Evolutionary conservation across 805 yeast species (phyloP).

Genomic region (Candida krabiensis): DNA sequence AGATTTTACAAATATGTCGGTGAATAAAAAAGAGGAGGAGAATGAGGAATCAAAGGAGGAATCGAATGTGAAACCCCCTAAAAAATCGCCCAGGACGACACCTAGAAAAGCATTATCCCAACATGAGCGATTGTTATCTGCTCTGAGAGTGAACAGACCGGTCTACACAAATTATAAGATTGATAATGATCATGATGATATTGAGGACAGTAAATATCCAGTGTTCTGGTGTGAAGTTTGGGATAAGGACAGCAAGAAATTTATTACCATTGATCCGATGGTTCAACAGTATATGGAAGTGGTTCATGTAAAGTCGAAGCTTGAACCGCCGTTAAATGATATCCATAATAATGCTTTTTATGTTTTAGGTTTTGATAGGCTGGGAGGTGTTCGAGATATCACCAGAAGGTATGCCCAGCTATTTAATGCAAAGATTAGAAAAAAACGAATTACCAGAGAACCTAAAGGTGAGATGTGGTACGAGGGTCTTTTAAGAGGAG

Average conservation of each 20-base stretch:
- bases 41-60: slow-evolving; percentile 11
- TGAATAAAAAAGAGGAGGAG: slow-evolving; percentile 7
- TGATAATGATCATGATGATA: slow-evolving; percentile 8
- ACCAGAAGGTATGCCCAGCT: slow-evolving; percentile 77
- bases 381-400: slow-evolving; percentile 71
- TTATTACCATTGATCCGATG: slow-evolving; percentile 88
- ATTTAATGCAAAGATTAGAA: slow-evolving; percentile 73
- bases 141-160: slow-evolving; percentile 26
- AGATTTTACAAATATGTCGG: slow-evolving; percentile 57
- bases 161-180: slow-evolving; percentile 16
- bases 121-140: slow-evolving; percentile 29
- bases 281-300: slow-evolving; percentile 63
- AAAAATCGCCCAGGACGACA: slow-evolving; percentile 2
- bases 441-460: slow-evolving; percentile 66
- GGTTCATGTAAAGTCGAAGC: slow-evolving; percentile 47
- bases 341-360: slow-evolving; percentile 62
- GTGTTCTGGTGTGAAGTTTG: slow-evolving; percentile 94
- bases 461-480: slow-evolving; percentile 64
- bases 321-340: slow-evolving; percentile 66
- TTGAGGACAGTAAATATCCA: slow-evolving; percentile 46
- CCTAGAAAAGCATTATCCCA: slow-evolving; percentile 20
- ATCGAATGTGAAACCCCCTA: slow-evolving; percentile 10
- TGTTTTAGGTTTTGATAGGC: slow-evolving; percentile 72
- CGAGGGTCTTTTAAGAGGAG: slow-evolving; percentile 40
- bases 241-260: slow-evolving; percentile 67